Base-by-base conservation (phyloP, 371 early-diverging fungal species). In the Mucor mucedo region DNA sequence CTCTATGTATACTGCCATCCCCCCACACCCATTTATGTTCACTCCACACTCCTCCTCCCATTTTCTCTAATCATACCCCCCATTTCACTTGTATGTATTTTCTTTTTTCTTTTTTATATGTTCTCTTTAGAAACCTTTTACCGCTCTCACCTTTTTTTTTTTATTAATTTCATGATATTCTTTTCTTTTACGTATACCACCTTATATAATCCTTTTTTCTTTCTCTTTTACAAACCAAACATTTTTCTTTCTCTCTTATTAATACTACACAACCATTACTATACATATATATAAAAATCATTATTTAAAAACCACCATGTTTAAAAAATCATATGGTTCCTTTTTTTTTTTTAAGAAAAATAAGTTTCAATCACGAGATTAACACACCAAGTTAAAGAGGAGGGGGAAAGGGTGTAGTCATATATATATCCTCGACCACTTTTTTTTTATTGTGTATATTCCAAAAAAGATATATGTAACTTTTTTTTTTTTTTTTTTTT, bases 1-100 rank as follows among this genome's bases (percentile, higher is more conserved):
- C 28, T 59, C 27, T 64, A 59, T 55, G 52, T 60, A 59, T 53
- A 50, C 44, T 52, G 56, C 52, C 57, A 50, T 70, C 52, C 9
- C 35, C 38, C 33, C 42, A 27, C 28, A 29, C 50, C 14, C 11
- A 13, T 21, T n/a, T 30, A 29, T 30, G 6, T 4, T 3, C n/a
- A 10, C 44, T n/a, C 44, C n/a, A 0, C n/a, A 10, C 44, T n/a
- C 44, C n/a, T n/a, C 44, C 44, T 42, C 44, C 44, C 21, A 48
- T 48, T 50, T 11, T 47, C 21, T 21, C 21, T 44, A n/a, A 21
- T 21, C 21, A 21, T 21, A 21, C 21, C 14, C 44, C 5, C n/a
- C 16, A 45, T 21, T 8, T 27, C 21, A 21, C 4, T 47, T 47
- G 47, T 47, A 47, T 47, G 47, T 47, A 47, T 3, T 47, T 47